Evolutionary conservation across 805 yeast genomes (phyloP).

Genomic region (Saccharomycopsis malanga): DNA sequence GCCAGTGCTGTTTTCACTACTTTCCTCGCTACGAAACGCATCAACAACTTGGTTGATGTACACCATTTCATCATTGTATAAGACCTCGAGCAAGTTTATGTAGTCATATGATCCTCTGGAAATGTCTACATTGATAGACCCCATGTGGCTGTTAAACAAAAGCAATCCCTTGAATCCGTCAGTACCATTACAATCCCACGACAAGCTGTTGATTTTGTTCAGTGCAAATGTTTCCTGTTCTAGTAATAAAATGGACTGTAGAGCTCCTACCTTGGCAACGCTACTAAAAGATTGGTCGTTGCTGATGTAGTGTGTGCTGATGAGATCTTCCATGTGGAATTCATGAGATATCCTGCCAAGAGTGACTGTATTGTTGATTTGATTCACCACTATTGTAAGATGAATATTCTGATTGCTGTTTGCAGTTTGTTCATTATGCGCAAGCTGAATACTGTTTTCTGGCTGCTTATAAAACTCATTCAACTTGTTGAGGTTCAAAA

Average conservation of each 20-base stretch:
- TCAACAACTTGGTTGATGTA: too few relatives aligned
- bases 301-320: not conserved
- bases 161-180: not conserved
- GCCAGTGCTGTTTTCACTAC: too few relatives aligned
- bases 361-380: not conserved
- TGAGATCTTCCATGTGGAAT: not conserved
- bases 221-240: not conserved
- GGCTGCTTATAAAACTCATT: not conserved
- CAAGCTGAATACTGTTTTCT: not conserved
- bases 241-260: not conserved
- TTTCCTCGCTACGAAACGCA: too few relatives aligned
- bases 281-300: not conserved
- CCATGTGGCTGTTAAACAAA: not conserved
- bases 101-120: conserved; percentile 15
- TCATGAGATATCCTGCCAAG: not conserved
- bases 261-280: not conserved
- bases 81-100: conserved; percentile 3
- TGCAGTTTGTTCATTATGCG: not conserved
- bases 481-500: not conserved
- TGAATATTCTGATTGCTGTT: not conserved
- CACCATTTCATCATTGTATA: conserved; percentile 9
- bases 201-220: not conserved
- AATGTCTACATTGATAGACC: not conserved
- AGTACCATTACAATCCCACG: not conserved
- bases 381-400: not conserved